phyloP scores from a whole-genome alignment of 148 eudicot species.

The Polygonum maritimum region DNA sequence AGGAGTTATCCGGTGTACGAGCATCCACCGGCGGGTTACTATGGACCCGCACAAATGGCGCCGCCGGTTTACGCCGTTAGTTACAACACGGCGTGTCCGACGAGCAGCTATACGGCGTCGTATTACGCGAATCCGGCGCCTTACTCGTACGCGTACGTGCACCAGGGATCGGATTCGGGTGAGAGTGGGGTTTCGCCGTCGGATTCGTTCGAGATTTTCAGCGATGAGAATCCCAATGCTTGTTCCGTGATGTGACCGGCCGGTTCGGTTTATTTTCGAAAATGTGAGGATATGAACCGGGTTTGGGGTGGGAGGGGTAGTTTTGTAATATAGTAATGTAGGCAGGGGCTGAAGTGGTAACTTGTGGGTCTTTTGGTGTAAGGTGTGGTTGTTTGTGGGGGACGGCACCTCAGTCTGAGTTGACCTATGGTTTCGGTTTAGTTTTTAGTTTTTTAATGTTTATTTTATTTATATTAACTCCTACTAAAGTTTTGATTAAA shows the following conservation, averaged over 20 bases:
- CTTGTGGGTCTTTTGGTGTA: background rate
- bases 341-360: background rate
- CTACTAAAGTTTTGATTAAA: background rate
- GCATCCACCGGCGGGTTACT: slow-evolving; percentile 25
- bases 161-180: slow-evolving; percentile 26
- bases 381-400: background rate
- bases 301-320: background rate
- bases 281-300: background rate
- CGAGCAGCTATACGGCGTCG: slow-evolving; percentile 46
- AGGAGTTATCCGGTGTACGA: slow-evolving; percentile 24
- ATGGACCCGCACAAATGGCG: slow-evolving; percentile 21
- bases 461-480: background rate
- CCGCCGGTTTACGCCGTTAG: slow-evolving; percentile 34
- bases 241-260: slow-evolving; percentile 41
- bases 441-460: background rate
- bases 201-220: slow-evolving; percentile 72
- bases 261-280: background rate
- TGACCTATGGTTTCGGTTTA: background rate
- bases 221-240: slow-evolving; percentile 87
- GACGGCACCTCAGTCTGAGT: background rate
- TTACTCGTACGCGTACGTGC: slow-evolving; percentile 29
- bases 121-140: slow-evolving; percentile 49
- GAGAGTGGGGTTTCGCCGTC: slow-evolving; percentile 35
- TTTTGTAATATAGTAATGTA: background rate
- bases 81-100: slow-evolving; percentile 63